Percentiles rank a stretch among this genome's conserved stretches.
These are phyloP conservation scores for Galeopsis tetrahit DNA, from an alignment of 257 asterid species.

Conservation along the genomic window DNA sequence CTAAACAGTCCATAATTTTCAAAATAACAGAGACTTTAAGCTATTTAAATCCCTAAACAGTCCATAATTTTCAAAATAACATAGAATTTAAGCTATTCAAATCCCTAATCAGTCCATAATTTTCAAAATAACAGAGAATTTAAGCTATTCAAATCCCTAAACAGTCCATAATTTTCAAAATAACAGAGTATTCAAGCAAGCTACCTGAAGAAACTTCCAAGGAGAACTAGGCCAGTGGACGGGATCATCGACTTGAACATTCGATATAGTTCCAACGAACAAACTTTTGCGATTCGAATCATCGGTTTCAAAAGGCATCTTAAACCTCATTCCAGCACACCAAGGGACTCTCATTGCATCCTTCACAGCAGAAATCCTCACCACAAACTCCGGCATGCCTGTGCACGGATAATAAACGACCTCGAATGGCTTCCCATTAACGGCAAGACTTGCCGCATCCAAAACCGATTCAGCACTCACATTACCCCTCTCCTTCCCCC, in stretches of 20 bases:
- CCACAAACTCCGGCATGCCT: conserved; percentile 79
- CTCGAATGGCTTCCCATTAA: conserved; percentile 59
- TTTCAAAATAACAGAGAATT: no score
- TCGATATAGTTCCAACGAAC: conserved; percentile 73
- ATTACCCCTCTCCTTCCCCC: conserved; percentile 43
- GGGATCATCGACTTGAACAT: conserved; percentile 61
- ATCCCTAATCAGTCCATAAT: no score
- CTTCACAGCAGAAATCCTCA: conserved; percentile 58
- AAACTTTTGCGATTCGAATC: conserved; percentile 72
- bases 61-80: no score
- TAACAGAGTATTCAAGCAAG: background rate
- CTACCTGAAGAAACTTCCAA: conserved; percentile 81
- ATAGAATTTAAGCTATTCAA: no score
- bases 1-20: no score
- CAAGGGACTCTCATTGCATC: conserved; percentile 66
- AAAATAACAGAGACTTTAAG: no score
- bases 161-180: no score
- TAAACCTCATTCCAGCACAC: conserved; percentile 76
- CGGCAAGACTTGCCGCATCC: conserved; percentile 63
- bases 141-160: no score
- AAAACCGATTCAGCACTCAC: conserved; percentile 51
- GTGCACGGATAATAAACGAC: conserved; percentile 68
- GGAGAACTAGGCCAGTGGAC: conserved; percentile 81
- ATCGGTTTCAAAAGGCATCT: conserved; percentile 83
- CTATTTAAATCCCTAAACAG: no score